Evolutionary conservation across 805 yeast genomes (phyloP).

Genomic region (Yarrowia hollandica): DNA sequence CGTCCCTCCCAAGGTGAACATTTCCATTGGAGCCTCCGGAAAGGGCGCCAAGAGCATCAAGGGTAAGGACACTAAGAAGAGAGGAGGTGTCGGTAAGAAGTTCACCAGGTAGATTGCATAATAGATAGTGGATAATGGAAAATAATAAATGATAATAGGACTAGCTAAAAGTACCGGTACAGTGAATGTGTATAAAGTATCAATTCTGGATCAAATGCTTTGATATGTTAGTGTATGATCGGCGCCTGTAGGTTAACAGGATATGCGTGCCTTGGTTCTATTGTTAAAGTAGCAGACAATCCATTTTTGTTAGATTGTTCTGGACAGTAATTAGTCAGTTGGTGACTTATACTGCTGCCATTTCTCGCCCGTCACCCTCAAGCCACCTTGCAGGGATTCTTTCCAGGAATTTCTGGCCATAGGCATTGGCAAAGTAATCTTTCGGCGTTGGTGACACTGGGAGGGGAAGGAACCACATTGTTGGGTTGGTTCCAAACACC

Average conservation of each 20-base stretch:
- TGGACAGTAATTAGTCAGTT: too few relatives aligned
- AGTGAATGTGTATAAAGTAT: not conserved
- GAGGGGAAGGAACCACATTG: constrained; percentile 39
- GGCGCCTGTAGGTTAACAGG: not conserved
- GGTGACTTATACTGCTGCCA: too few relatives aligned
- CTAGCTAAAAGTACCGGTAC: not conserved
- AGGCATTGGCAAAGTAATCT: not conserved
- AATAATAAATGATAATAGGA: not conserved
- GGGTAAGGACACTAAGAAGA: constrained; percentile 27
- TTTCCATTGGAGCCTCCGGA: constrained; percentile 92
- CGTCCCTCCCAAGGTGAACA: constrained; percentile 95
- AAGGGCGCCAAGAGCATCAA: constrained; percentile 54
- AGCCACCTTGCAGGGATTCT: not conserved
- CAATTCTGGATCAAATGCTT: too few relatives aligned
- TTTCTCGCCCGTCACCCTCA: constrained; percentile 16
- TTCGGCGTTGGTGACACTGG: not conserved
- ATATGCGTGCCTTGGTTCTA: too few relatives aligned
- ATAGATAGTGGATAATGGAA: constrained; percentile 2
- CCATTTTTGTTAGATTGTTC: too few relatives aligned
- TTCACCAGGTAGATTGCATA: constrained; percentile 28
- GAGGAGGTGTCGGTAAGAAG: constrained; percentile 20
- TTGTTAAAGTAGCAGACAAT: too few relatives aligned
- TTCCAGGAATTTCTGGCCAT: not conserved
- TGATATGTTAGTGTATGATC: too few relatives aligned
- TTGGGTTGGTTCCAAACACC: constrained; percentile 39